Evolutionary conservation across 352 stramenopile genomes (phyloP), one percentile per base, ranked within the genome.

Genomic region (Pythium myriotylum): DNA sequence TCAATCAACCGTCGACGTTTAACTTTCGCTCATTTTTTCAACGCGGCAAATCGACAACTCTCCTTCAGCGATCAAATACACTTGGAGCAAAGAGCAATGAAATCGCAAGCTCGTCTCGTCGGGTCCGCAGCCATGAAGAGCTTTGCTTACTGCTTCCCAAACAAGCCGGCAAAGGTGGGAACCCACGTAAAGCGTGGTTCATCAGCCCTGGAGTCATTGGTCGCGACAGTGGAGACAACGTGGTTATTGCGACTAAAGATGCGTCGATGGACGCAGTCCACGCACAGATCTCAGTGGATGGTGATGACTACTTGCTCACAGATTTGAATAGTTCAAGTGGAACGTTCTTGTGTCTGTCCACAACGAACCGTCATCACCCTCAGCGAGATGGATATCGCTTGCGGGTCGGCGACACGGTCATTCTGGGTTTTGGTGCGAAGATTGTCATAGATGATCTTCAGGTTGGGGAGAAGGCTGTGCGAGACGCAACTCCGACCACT

Each of bases 331-430:
- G 74, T 51, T 63, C 65, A 19, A 73, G 55, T 2, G 81, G 80
- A 2, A 86, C 80, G 22, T 92, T 78, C 45, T 65, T 92, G n/a
- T 92, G 83, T 41, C 71, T 92, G n/a, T 81, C 63, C 13, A 92
- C 83, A 8, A 81, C 72, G 6, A 78, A 76, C n/a, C 77, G 83
- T 1, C 80, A 90, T 29, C 83, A 84, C 32, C 77, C 80, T 0
- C 83, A 92, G 59, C 77, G 83, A 26, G 79, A 92, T 43, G 83
- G 83, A 0, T 92, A 84, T 27, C 81, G 80, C 13, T 47, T 92
- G 37, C 79, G 72, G 16, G 39, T 42, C 27, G 79, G 76, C 17
- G 80, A 92, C 32, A 73, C 68, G 2, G 76, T 92, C 33, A 37
- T 75, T 13, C 60, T 92, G 2, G 80, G 83, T 0, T 59, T 59